A percentile compares a stretch with the other conserved stretches of the same genome.
Evolutionary conservation across 2,329 filamentous ascomycete genomes (phyloP).

Genomic region (Colletotrichum eleusines): DNA sequence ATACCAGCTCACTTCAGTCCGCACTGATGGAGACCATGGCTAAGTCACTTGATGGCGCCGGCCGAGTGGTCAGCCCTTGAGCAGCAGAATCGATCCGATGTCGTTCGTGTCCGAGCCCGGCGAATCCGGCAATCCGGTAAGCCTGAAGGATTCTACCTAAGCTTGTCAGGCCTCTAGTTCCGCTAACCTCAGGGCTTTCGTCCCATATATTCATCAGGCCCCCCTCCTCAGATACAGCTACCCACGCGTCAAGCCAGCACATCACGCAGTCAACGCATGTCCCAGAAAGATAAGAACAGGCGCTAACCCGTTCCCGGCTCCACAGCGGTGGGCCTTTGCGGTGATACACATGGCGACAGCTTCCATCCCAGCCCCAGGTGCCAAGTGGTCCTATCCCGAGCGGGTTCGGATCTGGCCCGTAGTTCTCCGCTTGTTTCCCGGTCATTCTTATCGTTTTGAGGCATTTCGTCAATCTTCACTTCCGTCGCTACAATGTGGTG

Average conservation of each 20-base stretch:
- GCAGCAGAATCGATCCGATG: not conserved
- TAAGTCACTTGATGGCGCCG: no score
- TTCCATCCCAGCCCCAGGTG: not conserved
- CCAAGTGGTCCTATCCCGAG: not conserved
- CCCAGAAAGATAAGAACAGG: not conserved
- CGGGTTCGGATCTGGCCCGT: not conserved
- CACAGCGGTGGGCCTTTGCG: not conserved
- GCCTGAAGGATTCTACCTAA: not conserved
- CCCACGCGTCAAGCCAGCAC: not conserved
- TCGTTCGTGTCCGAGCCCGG: not conserved
- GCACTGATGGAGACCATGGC: no score
- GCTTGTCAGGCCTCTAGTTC: not conserved
- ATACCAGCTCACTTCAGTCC: no score
- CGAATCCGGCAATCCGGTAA: no score
- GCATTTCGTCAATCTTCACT: not conserved
- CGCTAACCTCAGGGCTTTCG: not conserved
- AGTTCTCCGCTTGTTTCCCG: not conserved
- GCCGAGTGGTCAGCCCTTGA: not conserved
- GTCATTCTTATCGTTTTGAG: conserved; percentile 7
- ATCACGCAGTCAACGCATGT: not conserved
- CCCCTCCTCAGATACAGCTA: no score
- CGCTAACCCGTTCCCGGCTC: not conserved
- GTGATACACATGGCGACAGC: conserved; percentile 4
- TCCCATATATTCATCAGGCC: not conserved
- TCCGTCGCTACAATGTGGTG: not conserved